Evolutionary conservation across 257 asterid genomes (phyloP).

Genomic region (Nicotiana obtusifolia): DNA sequence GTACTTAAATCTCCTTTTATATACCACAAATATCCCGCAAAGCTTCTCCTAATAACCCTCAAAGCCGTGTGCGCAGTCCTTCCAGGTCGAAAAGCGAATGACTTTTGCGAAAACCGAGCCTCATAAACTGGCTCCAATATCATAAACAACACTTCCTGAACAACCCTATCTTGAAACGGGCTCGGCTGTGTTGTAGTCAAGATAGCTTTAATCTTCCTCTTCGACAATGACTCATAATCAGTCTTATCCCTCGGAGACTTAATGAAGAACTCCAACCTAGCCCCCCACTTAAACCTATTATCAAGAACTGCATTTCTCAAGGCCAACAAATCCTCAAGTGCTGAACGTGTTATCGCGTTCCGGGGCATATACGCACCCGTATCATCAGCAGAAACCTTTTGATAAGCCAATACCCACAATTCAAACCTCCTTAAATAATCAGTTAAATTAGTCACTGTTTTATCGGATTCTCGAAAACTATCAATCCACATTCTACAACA

Average conservation of each 20-base stretch:
- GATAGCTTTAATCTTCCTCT: conserved; percentile 80
- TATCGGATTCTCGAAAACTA: conserved; percentile 61
- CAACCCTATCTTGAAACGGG: conserved; percentile 82
- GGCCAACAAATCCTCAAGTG: conserved; percentile 76
- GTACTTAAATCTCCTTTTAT: conserved; percentile 88
- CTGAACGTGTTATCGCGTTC: conserved; percentile 59
- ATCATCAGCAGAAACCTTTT: conserved; percentile 88
- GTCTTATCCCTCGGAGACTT: conserved; percentile 87
- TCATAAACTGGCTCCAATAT: conserved; percentile 87
- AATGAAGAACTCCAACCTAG: conserved; percentile 80
- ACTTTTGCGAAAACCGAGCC: conserved; percentile 83
- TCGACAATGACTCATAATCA: conserved; percentile 78
- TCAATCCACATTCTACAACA: conserved; percentile 88
- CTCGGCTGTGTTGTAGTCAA: conserved; percentile 80
- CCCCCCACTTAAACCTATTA: conserved; percentile 83
- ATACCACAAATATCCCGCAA: conserved; percentile 97
- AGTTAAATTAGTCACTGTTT: conserved; percentile 54
- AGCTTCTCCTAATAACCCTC: conserved; percentile 88
- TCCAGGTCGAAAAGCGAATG: conserved; percentile 91
- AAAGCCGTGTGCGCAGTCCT: conserved; percentile 84
- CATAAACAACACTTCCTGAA: conserved; percentile 80
- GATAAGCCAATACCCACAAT: conserved; percentile 94
- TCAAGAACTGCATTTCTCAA: conserved; percentile 86
- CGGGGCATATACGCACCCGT: conserved; percentile 80
- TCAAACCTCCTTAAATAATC: conserved; percentile 81